Evolutionary conservation across 1,284 basidiomycete genomes (phyloP), one percentile per base, ranked within the genome.

Genomic region (Heterobasidion irregulare): DNA sequence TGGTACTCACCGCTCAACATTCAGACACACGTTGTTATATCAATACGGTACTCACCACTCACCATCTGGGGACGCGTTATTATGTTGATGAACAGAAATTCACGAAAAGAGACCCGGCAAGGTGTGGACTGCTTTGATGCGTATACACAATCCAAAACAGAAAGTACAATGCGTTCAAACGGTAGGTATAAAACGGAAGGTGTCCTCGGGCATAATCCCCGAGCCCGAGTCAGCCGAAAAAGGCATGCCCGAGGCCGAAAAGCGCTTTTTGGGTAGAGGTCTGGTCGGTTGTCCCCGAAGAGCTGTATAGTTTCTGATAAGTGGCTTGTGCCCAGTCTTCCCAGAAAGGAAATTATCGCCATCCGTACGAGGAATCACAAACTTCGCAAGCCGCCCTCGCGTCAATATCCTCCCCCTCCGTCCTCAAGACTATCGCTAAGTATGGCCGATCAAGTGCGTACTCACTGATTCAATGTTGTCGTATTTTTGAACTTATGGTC

Each of bases 371-470:
- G 35, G 16, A 46, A 47, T 34, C 16, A 19, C 15, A 26, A 38
- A 51, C 35, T 51, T 51, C 36, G 16, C 13, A 33, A 13, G 33
- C n/a, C 41, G 47, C 46, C 48, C 13, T 16, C 52, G 52, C 52
- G 19, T 41, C 41, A 26, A 19, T 47, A n/a, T 13, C 26, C 43
- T 44, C 16, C 56, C 57, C 59, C 62, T 54, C 61, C 64, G 60
- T 50, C 63, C 61, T 63, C 67, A 69, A 70, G 63, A 69, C 63
- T 47, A 59, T 47, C 62, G 60, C 65, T 59, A 26, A 26, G 26
- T 26, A 86, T 86, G 84, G 81, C 82, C 69, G 83, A 85, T 66
- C 83, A 86, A 73, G 83, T 82, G 64, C 57, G 79, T 68, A 18
- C 15, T 48, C 16, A 46, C 8, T n/a, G 16, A 34, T 19, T 13